Evolutionary conservation across 1,284 basidiomycete genomes (phyloP).

Genomic region (Neotropicomus parvogracilis): DNA sequence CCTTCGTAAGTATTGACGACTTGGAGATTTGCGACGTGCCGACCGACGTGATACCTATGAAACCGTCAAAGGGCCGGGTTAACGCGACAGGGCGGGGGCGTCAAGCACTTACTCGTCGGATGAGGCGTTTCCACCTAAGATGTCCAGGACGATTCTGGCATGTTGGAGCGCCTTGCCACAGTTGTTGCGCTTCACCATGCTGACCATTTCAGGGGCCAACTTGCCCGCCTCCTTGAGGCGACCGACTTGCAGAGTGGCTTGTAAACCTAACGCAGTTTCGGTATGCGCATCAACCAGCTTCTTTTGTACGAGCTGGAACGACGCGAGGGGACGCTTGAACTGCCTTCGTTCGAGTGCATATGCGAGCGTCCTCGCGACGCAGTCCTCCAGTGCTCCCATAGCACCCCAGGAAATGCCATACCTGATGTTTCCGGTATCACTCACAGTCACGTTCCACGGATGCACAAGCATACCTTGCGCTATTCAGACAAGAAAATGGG

Average conservation of each 20-base stretch:
- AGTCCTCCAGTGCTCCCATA: slow-evolving; percentile 94
- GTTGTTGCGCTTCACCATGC: slow-evolving; percentile 93
- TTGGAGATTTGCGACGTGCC: slow-evolving; percentile 89
- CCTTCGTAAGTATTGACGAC: slow-evolving; percentile 93
- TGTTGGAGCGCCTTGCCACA: slow-evolving; percentile 90
- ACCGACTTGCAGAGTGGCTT: slow-evolving; percentile 82
- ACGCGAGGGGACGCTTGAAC: slow-evolving; percentile 86
- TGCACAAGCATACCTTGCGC: slow-evolving; percentile 56
- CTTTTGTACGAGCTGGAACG: slow-evolving; percentile 96
- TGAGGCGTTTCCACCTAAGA: slow-evolving; percentile 88
- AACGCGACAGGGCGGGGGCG: too few species aligned
- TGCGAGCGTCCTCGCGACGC: slow-evolving; percentile 70
- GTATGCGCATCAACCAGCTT: slow-evolving; percentile 93
- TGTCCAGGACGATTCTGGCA: slow-evolving; percentile 75
- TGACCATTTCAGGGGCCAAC: slow-evolving; percentile 90
- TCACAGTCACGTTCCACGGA: neutral
- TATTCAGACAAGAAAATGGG: slow-evolving; percentile 90
- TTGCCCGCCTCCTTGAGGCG: slow-evolving; percentile 81
- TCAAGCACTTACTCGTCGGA: slow-evolving; percentile 71
- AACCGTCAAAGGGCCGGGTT: neutral
- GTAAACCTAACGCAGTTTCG: slow-evolving; percentile 79
- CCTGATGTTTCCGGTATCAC: slow-evolving; percentile 32
- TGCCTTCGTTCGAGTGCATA: slow-evolving; percentile 91
- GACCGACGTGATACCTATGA: slow-evolving; percentile 77
- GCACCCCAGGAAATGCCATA: slow-evolving; percentile 93